These are phyloP conservation scores for Brettanomyces bruxellensis DNA, from an alignment of 805 yeast genomes.

Conservation along the genomic window DNA sequence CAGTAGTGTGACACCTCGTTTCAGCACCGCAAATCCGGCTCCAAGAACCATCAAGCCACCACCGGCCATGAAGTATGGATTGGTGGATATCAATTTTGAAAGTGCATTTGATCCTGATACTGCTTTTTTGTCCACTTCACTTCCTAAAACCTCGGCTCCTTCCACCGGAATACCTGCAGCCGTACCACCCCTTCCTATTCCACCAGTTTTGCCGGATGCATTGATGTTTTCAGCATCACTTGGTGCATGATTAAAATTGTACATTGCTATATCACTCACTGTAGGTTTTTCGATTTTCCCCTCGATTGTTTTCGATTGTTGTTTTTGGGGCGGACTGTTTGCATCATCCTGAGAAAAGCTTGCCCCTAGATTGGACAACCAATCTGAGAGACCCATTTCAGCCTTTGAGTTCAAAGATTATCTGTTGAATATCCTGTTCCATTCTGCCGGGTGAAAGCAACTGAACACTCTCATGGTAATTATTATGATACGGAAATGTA, in stretches of 20 bases:
- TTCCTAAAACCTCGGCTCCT: no score
- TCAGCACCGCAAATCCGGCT: slow-evolving; percentile 71
- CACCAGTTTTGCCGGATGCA: no score
- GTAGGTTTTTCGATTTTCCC: slow-evolving; percentile 6
- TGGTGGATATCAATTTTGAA: slow-evolving; percentile 36
- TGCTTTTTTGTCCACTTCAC: no score
- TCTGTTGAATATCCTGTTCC: no score
- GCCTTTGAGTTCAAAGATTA: no score
- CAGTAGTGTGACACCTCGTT: slow-evolving; percentile 56
- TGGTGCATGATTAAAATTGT: slow-evolving; percentile 14
- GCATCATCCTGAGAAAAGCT: neutral
- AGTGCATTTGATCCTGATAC: slow-evolving; percentile 1
- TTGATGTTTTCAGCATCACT: neutral
- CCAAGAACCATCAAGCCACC: slow-evolving; percentile 96
- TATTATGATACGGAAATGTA: no score
- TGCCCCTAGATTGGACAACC: neutral
- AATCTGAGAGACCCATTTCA: neutral
- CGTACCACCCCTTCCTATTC: no score
- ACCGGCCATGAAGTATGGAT: slow-evolving; percentile 98
- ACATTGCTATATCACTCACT: slow-evolving; percentile 39
- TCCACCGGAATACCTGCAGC: no score
- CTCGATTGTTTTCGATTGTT: neutral
- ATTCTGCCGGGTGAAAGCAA: no score
- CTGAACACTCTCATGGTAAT: no score
- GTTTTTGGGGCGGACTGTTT: neutral